A percentile compares a stretch with the other conserved stretches of the same genome.
Evolutionary conservation across 495 filamentous ascomycete species (phyloP).

Genomic region (Aspergillus conjunctus): DNA sequence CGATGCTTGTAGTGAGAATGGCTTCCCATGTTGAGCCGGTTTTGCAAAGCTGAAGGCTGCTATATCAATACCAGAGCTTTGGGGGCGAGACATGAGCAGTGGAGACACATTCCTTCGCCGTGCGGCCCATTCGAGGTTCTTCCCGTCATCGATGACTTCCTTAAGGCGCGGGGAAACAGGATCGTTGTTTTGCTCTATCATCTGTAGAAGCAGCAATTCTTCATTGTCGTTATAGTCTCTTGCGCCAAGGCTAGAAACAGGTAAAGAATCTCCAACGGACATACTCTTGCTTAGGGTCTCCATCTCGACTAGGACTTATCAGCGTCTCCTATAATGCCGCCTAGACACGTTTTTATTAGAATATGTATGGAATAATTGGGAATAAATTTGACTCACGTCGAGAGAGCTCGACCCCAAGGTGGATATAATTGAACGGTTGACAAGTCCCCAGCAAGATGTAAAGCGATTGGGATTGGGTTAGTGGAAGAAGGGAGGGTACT

Average conservation of each 20-base stretch:
- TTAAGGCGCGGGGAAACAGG: conserved; percentile 21
- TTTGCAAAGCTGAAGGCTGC: conserved; percentile 40
- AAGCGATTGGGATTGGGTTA: too few relatives aligned
- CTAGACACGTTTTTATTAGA: too few relatives aligned
- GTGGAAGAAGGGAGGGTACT: too few relatives aligned
- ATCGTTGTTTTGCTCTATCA: conserved; percentile 20
- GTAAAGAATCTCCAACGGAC: background rate
- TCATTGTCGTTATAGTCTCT: conserved; percentile 21
- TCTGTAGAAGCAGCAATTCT: conserved; percentile 28
- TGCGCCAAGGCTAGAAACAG: background rate
- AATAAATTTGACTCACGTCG: too few relatives aligned
- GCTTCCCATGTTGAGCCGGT: conserved; percentile 29
- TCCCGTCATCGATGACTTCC: conserved; percentile 15
- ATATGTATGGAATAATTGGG: too few relatives aligned
- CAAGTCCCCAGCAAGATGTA: too few relatives aligned
- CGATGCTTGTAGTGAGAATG: conserved; percentile 27
- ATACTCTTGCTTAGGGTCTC: background rate
- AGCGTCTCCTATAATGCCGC: background rate
- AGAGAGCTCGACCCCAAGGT: too few relatives aligned
- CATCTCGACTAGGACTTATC: background rate
- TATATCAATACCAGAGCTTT: conserved; percentile 36
- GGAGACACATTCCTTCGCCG: conserved; percentile 20
- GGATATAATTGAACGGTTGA: too few relatives aligned
- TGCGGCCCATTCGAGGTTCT: background rate
- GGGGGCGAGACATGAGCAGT: conserved; percentile 36